phyloP scores from a whole-genome alignment of 2,329 filamentous ascomycete species.

The Calonectria pauciramosa region DNA sequence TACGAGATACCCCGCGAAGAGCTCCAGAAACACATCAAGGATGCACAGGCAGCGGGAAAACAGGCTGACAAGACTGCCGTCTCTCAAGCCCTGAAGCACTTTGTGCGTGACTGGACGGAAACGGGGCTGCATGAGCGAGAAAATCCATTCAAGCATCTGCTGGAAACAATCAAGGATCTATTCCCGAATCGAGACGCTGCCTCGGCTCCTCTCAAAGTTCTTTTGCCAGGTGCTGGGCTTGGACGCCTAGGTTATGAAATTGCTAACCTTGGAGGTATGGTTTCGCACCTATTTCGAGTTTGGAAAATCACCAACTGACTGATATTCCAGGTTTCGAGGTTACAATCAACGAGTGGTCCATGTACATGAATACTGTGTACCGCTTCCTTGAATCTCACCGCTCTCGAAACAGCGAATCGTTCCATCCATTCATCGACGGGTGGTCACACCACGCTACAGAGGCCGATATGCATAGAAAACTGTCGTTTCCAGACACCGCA shows the following conservation, averaged over 20 bases:
- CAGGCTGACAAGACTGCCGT: constrained; percentile 62
- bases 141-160: constrained; percentile 56
- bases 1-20: constrained; percentile 61
- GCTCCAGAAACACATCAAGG: constrained; percentile 57
- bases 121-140: constrained; percentile 62
- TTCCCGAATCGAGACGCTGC: constrained; percentile 44
- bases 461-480: constrained; percentile 59
- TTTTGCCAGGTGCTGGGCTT: constrained; percentile 67
- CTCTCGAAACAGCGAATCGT: constrained; percentile 37
- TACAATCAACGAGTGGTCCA: constrained; percentile 70
- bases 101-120: constrained; percentile 68
- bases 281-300: too few species aligned
- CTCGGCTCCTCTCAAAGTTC: constrained; percentile 49
- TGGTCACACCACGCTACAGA: constrained; percentile 69
- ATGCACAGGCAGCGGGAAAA: constrained; percentile 53
- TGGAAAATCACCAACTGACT: not conserved
- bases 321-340: constrained; percentile 60
- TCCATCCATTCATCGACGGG: constrained; percentile 68
- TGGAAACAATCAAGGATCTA: constrained; percentile 48
- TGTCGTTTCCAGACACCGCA: constrained; percentile 60
- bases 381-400: constrained; percentile 59
- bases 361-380: constrained; percentile 69
- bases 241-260: constrained; percentile 67
- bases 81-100: constrained; percentile 68
- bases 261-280: constrained; percentile 54